A percentile compares a stretch with the other conserved stretches of the same genome.
phyloP scores from a whole-genome alignment of 768 basidiomycete species.

The Leucocoprinus birnbaumii region DNA sequence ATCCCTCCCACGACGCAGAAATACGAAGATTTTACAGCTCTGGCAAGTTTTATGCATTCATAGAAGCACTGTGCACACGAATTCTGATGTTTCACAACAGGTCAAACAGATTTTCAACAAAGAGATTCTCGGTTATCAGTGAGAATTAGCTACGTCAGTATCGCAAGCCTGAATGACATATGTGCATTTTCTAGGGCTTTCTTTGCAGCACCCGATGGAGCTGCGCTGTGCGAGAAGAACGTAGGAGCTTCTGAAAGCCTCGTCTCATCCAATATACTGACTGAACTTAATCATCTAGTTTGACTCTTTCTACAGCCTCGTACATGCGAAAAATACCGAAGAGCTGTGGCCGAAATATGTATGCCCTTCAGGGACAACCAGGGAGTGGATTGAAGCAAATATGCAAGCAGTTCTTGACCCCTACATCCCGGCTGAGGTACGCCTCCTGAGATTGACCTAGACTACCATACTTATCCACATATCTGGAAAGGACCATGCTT shows the following conservation, averaged over 20 bases:
- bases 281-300: constrained; percentile 18
- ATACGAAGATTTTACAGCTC: constrained; percentile 17
- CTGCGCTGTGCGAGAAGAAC: constrained; percentile 31
- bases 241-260: no score
- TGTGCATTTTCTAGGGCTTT: constrained; percentile 23
- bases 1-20: constrained; percentile 22
- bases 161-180: no score
- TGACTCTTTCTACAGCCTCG: constrained; percentile 34
- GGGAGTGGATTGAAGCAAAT: constrained; percentile 13
- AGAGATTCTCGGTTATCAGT: constrained; percentile 29
- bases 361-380: constrained; percentile 13
- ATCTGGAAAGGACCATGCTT: constrained; percentile 23
- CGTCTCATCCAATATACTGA: background rate
- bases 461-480: background rate
- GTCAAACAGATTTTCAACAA: constrained; percentile 21
- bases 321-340: constrained; percentile 20
- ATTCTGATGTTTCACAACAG: background rate
- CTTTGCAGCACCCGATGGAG: constrained; percentile 30
- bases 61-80: no score
- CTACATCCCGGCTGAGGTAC: constrained; percentile 7
- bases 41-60: constrained; percentile 8
- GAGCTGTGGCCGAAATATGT: constrained; percentile 9
- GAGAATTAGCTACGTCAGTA: no score
- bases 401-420: constrained; percentile 1
- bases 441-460: background rate